Conservation (phyloP, 1,284 basidiomycete genomes). For the Violaceomyces palustris region DNA sequence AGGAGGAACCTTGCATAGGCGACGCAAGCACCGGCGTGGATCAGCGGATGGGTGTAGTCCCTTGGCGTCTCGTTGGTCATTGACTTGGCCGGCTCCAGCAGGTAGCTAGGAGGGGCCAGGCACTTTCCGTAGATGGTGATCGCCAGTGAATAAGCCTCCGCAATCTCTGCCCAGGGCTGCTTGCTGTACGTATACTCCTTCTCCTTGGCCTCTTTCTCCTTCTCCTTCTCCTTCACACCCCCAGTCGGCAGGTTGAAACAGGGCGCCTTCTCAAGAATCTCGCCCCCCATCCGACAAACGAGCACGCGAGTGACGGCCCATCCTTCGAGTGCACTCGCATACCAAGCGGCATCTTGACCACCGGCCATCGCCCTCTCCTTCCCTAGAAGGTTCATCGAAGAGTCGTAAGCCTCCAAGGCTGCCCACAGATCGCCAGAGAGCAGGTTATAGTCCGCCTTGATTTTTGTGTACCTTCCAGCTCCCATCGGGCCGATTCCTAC, state of each 20-base stretch:
- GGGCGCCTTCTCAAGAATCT: constrained; percentile 40
- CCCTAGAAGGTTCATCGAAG: constrained; percentile 22
- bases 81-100: constrained; percentile 33
- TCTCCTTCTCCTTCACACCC: constrained; percentile 24
- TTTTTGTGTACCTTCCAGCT: constrained; percentile 37
- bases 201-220: constrained; percentile 31
- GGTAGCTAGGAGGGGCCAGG: constrained; percentile 42
- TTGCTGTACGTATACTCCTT: constrained; percentile 33
- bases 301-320: constrained; percentile 46
- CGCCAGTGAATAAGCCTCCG: constrained; percentile 48
- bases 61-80: constrained; percentile 46
- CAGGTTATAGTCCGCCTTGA: constrained; percentile 41
- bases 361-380: constrained; percentile 50
- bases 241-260: constrained; percentile 19
- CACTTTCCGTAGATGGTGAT: constrained; percentile 48
- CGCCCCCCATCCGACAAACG: constrained; percentile 41
- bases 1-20: constrained; percentile 47
- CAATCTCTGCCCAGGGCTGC: constrained; percentile 43
- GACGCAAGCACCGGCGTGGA: constrained; percentile 45
- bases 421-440: constrained; percentile 47
- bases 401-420: constrained; percentile 40
- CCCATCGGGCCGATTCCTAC: constrained; percentile 26
- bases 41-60: constrained; percentile 50
- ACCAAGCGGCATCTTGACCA: constrained; percentile 51
- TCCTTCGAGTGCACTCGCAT: constrained; percentile 48